Base-by-base conservation (phyloP, 2,329 filamentous ascomycete genomes). In the Penicillium sp. region DNA sequence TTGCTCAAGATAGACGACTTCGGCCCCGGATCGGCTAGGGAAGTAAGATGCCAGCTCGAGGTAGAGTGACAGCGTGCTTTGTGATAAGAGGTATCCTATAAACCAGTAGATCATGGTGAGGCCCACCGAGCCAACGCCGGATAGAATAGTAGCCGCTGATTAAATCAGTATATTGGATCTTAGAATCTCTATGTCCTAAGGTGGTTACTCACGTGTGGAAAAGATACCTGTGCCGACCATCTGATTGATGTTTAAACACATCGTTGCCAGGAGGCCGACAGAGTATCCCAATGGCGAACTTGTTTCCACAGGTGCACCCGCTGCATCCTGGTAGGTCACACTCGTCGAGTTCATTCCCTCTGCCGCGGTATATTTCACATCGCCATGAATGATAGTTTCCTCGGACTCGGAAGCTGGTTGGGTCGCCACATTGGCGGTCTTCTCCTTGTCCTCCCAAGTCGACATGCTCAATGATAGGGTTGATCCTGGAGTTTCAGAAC, bases 1-100 rank as follows among this genome's bases (percentile, higher is more conserved):
- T 59, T 87, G 84, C 56, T 87, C 84, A 0, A 87, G 74, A 56
- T 86, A 87, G 0, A 84, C 83, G 0, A 84, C 83, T 58, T 87
- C 82, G 0, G 78, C 78, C 0, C 83, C 84, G 1, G 80, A 84
- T 6, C 84, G 78, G 59, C 79, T 86, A 0, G 83, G 83, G 50
- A 87, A 87, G 53, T 82, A 86, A 1, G 80, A 75, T 0, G 82
- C 78, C 12, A 80, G 78, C 59, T 87, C 84, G 7, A 86, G 77
- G 49, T 86, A 86, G 0, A 84, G 77, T 0, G 75, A 70, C 3
- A 85, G 74, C 1, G 77, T 78, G 2, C 79, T 74, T 0, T 75
- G 63, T 0, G 82, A 78, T 44, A 84, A 80, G 31, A 86, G 42
- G 49, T 80, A 80, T 3, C 84, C 84, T 10, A 87, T 73, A 1